Percentiles rank a stretch among this genome's conserved stretches.
phyloP scores from a whole-genome alignment of 1,284 basidiomycete species.

The Earliella scabrosa region DNA sequence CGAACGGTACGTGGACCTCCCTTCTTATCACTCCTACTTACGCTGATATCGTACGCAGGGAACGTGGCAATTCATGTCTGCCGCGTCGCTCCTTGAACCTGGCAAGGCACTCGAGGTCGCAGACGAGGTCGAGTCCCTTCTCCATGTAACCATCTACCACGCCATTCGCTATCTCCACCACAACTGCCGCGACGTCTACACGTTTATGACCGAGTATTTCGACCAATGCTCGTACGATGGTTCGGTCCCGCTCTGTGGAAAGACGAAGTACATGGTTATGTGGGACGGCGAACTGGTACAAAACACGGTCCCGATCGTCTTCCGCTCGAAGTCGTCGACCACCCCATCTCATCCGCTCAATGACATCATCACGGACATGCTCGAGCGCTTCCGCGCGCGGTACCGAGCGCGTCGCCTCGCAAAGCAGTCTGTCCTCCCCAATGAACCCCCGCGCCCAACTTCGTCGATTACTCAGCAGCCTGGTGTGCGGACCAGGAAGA shows the following conservation, averaged over 20 bases:
- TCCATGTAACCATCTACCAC: constrained; percentile 7
- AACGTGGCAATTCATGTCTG: constrained; percentile 6
- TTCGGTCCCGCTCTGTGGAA: not conserved
- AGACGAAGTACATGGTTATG: not conserved
- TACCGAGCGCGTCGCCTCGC: too few relatives aligned
- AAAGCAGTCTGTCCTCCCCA: too few relatives aligned
- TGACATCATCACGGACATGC: not conserved
- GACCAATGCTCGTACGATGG: not conserved
- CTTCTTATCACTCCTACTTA: not conserved
- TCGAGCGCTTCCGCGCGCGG: too few relatives aligned
- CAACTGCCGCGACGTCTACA: not conserved
- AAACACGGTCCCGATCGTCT: not conserved
- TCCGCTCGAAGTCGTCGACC: not conserved
- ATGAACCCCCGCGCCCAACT: too few relatives aligned
- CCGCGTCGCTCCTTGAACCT: not conserved
- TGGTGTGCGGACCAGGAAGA: too few relatives aligned
- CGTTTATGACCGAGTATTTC: not conserved
- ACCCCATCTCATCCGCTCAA: not conserved
- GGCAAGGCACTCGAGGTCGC: not conserved
- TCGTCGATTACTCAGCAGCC: too few relatives aligned
- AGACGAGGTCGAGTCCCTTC: constrained; percentile 9
- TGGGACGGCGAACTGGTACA: not conserved
- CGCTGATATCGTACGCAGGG: not conserved
- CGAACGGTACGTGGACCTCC: not conserved
- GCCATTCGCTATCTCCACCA: constrained; percentile 4